Evolutionary conservation across 1,139 yeast species (phyloP).

Genomic region (Pichia sp.): DNA sequence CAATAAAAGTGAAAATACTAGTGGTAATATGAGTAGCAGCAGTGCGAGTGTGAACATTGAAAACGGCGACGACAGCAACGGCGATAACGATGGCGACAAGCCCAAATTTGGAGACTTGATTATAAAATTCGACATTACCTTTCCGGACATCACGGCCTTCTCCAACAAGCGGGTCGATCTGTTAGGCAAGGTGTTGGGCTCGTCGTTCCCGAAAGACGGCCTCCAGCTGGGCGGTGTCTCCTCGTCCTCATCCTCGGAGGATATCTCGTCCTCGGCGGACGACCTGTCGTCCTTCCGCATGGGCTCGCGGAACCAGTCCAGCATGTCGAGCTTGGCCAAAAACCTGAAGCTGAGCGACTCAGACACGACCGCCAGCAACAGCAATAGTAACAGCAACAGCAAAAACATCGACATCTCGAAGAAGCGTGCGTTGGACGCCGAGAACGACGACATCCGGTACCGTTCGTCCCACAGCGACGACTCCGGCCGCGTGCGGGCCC

Average conservation of each 20-base stretch:
- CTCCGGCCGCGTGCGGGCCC: no score
- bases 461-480: neutral
- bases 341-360: neutral
- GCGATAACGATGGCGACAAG: constrained; percentile 3
- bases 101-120: constrained; percentile 43
- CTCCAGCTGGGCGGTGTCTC: neutral
- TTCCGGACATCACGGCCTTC: constrained; percentile 41
- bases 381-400: neutral
- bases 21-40: neutral
- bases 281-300: constrained; percentile 5
- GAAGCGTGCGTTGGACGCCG: neutral
- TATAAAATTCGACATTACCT: constrained; percentile 47
- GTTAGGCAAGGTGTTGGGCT: constrained; percentile 31
- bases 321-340: constrained; percentile 1
- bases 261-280: constrained; percentile 3
- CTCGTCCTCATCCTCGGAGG: constrained; percentile 6
- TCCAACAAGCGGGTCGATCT: constrained; percentile 35
- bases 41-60: neutral
- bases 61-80: neutral
- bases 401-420: neutral
- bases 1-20: neutral
- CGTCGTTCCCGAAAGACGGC: neutral
- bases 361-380: neutral
- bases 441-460: neutral
- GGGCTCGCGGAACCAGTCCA: constrained; percentile 9